phyloP scores from a whole-genome alignment of 352 stramenopile species.

The Phytophthora rubi region DNA sequence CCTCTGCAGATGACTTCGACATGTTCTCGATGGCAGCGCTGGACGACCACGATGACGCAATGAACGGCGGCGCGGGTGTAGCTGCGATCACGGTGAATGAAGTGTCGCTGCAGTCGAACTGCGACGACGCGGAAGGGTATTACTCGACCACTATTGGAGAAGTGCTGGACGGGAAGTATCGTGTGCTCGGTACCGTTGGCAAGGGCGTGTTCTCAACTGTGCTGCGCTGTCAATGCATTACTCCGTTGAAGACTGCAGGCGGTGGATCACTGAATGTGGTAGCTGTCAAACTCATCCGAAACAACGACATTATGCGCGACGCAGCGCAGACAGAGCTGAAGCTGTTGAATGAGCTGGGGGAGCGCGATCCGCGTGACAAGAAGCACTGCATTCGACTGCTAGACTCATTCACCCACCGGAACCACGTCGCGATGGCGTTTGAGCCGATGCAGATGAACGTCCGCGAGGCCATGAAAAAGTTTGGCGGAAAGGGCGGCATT shows the following conservation, averaged over 20 bases:
- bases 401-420: slow-evolving; percentile 91
- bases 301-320: slow-evolving; percentile 99
- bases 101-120: slow-evolving; percentile 86
- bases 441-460: slow-evolving; percentile 98
- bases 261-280: slow-evolving; percentile 45
- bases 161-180: slow-evolving; percentile 92
- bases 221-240: slow-evolving; percentile 90
- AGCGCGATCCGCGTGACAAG: slow-evolving; percentile 75
- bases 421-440: slow-evolving; percentile 97
- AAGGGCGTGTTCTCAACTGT: slow-evolving; percentile 99
- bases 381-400: slow-evolving; percentile 89
- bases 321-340: slow-evolving; percentile 90
- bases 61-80: slow-evolving; percentile 33
- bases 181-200: slow-evolving; percentile 93
- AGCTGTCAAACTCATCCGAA: slow-evolving; percentile 92
- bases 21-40: slow-evolving; percentile 88
- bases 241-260: slow-evolving; percentile 35
- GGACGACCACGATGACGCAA: slow-evolving; percentile 59
- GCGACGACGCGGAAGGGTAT: slow-evolving; percentile 98
- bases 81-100: slow-evolving; percentile 48
- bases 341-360: slow-evolving; percentile 78
- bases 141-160: slow-evolving; percentile 96
- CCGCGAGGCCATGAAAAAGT: slow-evolving; percentile 91
- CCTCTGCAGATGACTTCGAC: slow-evolving; percentile 75
- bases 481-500: slow-evolving; percentile 84